Percentiles rank a stretch among this genome's conserved stretches.
These are phyloP conservation scores for Monilinia fructicola DNA, from an alignment of 2,329 filamentous ascomycete genomes.

Conservation along the genomic window DNA sequence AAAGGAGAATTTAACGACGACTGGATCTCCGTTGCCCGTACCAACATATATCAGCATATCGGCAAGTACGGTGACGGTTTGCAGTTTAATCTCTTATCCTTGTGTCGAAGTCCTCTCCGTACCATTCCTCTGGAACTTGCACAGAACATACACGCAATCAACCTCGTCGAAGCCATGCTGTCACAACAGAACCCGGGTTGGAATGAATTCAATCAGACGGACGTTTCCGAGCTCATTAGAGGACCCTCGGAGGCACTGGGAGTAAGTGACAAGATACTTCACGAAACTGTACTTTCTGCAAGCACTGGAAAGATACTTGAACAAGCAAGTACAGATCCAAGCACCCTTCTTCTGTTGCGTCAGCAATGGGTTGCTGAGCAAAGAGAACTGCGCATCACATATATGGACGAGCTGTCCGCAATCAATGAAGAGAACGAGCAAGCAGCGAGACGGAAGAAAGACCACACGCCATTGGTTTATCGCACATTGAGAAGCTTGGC, in stretches of 20 bases:
- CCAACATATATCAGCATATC: conserved; percentile 68
- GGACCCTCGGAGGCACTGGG: conserved; percentile 27
- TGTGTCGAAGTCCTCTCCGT: conserved; percentile 65
- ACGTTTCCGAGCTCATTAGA: conserved; percentile 16
- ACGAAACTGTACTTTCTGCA: conserved; percentile 19
- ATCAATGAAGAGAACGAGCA: conserved; percentile 52
- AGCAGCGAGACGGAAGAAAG: conserved; percentile 57
- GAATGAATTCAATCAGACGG: conserved; percentile 41
- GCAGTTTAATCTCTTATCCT: conserved; percentile 74
- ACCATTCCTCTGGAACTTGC: conserved; percentile 43
- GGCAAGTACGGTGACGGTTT: conserved; percentile 62
- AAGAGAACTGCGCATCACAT: conserved; percentile 46
- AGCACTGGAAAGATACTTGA: conserved; percentile 25
- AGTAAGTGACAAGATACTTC: conserved; percentile 30
- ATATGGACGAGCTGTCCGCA: conserved; percentile 49
- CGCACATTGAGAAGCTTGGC: conserved; percentile 69
- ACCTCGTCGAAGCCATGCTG: conserved; percentile 45
- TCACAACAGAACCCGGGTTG: conserved; percentile 45
- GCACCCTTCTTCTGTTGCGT: conserved; percentile 43
- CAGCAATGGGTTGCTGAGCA: conserved; percentile 46
- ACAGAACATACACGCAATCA: conserved; percentile 45
- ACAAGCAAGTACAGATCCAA: conserved; percentile 25
- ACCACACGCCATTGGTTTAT: conserved; percentile 69
- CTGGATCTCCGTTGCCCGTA: conserved; percentile 67
- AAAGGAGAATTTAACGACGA: conserved; percentile 44